A percentile compares a stretch with the other conserved stretches of the same genome.
These are phyloP conservation scores for Hyphopichia burtonii DNA, from an alignment of 1,139 yeast genomes.

Conservation along the genomic window DNA sequence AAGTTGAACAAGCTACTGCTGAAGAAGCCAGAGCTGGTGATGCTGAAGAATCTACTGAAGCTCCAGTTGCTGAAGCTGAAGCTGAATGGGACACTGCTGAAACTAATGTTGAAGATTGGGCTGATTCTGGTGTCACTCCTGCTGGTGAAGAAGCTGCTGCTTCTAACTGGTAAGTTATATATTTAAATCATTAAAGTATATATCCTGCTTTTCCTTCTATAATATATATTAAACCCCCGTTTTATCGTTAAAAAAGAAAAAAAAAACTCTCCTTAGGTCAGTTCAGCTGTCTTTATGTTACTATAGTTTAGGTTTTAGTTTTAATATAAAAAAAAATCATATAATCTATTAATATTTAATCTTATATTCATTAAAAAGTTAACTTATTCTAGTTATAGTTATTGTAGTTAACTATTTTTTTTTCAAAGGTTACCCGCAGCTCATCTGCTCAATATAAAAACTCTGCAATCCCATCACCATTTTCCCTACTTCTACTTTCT, in stretches of 20 bases:
- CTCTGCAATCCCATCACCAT: not conserved
- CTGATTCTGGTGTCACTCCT: constrained; percentile 65
- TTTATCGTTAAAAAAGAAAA: not conserved
- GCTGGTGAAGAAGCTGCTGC: constrained; percentile 80
- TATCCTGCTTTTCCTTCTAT: not conserved
- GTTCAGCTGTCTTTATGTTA: constrained; percentile 1
- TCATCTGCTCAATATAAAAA: not conserved
- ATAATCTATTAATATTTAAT: no score
- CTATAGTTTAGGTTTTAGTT: constrained; percentile 3
- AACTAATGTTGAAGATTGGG: constrained; percentile 64
- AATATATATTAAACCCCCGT: not conserved
- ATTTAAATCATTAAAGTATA: not conserved
- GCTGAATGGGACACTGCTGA: constrained; percentile 52
- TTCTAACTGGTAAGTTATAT: constrained; percentile 45
- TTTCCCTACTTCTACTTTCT: not conserved
- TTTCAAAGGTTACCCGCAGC: not conserved
- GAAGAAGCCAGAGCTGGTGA: constrained; percentile 60
- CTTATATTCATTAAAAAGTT: no score
- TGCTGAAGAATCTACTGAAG: constrained; percentile 57
- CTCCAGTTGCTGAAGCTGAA: constrained; percentile 44
- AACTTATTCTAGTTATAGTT: no score
- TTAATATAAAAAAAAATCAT: not conserved
- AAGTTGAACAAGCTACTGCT: constrained; percentile 83
- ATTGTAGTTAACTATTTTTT: no score
- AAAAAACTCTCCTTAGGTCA: not conserved